Evolutionary conservation across 1,284 basidiomycete species (phyloP).

Genomic region (Ceratobasidium sp.): DNA sequence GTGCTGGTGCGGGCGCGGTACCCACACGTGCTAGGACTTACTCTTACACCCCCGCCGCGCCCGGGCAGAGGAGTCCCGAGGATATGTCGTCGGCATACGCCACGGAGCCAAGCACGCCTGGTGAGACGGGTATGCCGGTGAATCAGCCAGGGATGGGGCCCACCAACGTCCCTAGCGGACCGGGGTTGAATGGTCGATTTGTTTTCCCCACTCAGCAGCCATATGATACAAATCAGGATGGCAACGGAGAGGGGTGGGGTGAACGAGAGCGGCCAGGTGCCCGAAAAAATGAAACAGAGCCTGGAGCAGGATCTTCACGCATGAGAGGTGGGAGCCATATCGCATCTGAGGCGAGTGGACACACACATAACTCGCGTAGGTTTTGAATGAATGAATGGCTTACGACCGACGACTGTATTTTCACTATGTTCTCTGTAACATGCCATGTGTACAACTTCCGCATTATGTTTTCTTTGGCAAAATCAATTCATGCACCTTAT

Average conservation of each 20-base stretch:
- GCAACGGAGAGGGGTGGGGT: conserved; percentile 2
- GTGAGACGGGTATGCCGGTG: neutral
- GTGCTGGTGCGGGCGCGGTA: neutral
- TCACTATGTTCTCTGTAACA: neutral
- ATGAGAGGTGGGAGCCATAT: conserved; percentile 4
- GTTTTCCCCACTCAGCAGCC: conserved; percentile 10
- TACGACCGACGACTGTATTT: neutral
- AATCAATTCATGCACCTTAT: neutral
- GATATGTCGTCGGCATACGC: conserved; percentile 23
- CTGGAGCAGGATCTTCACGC: neutral
- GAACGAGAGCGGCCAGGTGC: neutral
- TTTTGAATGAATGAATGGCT: conserved; percentile 1
- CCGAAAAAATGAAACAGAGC: neutral
- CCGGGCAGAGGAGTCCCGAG: neutral
- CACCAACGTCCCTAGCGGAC: neutral
- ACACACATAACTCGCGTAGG: conserved; percentile 18
- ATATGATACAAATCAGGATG: neutral
- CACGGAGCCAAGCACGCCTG: conserved; percentile 28
- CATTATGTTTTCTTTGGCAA: conserved; percentile 7
- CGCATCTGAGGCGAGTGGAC: conserved; percentile 7
- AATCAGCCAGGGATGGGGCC: neutral
- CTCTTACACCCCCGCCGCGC: conserved; percentile 22
- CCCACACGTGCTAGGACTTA: conserved; percentile 11
- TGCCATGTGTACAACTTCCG: neutral
- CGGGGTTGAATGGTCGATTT: neutral